These are phyloP conservation scores for Eleusine coracana DNA, from an alignment of 176 grass and related monocot genomes.

Conservation along the genomic window DNA sequence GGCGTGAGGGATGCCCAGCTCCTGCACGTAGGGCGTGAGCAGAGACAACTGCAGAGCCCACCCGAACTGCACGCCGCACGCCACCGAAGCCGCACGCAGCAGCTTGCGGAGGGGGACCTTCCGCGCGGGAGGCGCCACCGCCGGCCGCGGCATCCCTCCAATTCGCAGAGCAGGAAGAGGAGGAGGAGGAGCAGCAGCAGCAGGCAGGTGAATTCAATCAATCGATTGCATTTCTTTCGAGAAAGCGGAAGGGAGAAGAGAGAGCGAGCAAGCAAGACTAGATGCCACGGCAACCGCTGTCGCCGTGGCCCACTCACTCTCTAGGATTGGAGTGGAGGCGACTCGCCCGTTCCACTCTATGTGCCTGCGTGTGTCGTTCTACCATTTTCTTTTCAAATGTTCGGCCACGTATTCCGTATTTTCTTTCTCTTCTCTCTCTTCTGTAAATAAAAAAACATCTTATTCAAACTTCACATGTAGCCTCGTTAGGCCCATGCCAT, in stretches of 20 bases:
- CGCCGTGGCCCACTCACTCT: neutral
- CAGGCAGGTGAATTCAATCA: neutral
- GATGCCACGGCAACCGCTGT: slow-evolving; percentile 4
- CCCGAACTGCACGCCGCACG: slow-evolving; percentile 79
- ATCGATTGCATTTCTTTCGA: neutral
- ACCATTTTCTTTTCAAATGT: too few species aligned
- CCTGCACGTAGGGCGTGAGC: slow-evolving; percentile 76
- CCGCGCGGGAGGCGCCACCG: neutral
- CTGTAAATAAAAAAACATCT: too few species aligned
- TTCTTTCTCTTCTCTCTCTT: too few species aligned
- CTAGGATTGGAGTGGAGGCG: too few species aligned
- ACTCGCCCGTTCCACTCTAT: too few species aligned
- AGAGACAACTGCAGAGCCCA: slow-evolving; percentile 84
- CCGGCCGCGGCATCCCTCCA: neutral
- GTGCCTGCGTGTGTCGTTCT: too few species aligned
- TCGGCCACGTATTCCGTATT: too few species aligned
- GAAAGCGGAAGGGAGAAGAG: neutral
- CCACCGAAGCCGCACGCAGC: slow-evolving; percentile 62
- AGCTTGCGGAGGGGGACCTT: slow-evolving; percentile 61
- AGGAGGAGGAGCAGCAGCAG: neutral
- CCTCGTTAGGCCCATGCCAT: too few species aligned
- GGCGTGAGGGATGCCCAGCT: slow-evolving; percentile 79
- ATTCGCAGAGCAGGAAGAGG: neutral
- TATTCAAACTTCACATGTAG: too few species aligned
- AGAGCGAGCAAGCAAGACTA: neutral